Evolutionary conservation across 345 rosid species (phyloP), one percentile per base, ranked within the genome.

Genomic region (Reutealis trisperma): DNA sequence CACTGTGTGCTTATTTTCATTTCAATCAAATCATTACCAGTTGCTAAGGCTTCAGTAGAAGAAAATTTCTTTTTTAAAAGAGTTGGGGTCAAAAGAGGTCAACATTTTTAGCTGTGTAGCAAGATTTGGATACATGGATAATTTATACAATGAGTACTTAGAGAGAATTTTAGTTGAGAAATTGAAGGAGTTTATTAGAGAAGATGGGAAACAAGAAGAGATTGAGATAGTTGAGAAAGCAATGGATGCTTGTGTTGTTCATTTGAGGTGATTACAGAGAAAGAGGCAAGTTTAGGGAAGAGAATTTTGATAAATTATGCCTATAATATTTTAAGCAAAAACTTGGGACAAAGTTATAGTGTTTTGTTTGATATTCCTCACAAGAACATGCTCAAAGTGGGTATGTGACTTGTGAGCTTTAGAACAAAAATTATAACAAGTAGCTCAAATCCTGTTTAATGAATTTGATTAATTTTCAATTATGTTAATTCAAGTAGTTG

Each of bases 341-440:
- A 2, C 6, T 34, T 34, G 37, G 37, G 37, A 34, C 5, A 72
- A 72, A 78, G 70, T 44, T 72, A 78, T 16, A 83, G 86, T 42
- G 62, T 37, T 6, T 37, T 89, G 83, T 47, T 57, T 86, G 84
- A 86, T 42, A 81, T 88, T 84, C 91, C 94, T 45, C 89, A 78
- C 30, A 80, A 79, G 76, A 77, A 88, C 25, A 72, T 90, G 89
- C 88, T 90, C 11, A 88, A 90, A 74, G 91, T 90, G 25, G 91
- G 92, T 19, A 90, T 90, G 90, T 90, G 90, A 81, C 90, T 74
- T 84, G 85, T 24, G 83, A 87, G 58, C 87, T 90, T 27, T 89
- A 82, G 74, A 47, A 54, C 41, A 37, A 37, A 37, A 37, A 37
- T 37, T 37, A 37, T 37, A 5, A 7, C 41, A 37, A 37, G 41